Evolutionary conservation across 2,329 filamentous ascomycete genomes (phyloP).

Genomic region (Alternaria arbusti): DNA sequence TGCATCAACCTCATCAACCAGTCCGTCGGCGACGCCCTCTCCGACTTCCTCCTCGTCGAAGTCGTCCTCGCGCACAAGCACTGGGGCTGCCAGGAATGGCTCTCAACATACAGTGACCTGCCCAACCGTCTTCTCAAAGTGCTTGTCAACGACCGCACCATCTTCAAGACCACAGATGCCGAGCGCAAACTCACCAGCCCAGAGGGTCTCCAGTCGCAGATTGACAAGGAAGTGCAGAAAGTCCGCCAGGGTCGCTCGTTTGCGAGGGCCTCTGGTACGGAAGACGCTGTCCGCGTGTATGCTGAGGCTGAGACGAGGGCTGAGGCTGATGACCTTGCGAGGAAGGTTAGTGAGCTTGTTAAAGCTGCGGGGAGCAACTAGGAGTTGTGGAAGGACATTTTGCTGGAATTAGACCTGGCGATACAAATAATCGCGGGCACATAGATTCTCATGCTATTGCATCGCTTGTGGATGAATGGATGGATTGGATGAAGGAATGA

Average conservation of each 20-base stretch:
- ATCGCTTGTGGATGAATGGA: background rate
- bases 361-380: conserved; percentile 50
- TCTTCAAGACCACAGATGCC: conserved; percentile 90
- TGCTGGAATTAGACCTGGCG: too few species aligned
- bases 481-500: background rate
- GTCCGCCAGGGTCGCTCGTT: conserved; percentile 90
- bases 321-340: conserved; percentile 89
- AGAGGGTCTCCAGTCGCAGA: conserved; percentile 78
- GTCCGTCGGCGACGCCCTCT: conserved; percentile 94
- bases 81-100: conserved; percentile 91
- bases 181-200: conserved; percentile 87
- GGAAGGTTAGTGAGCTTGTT: conserved; percentile 79
- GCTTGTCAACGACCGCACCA: conserved; percentile 83
- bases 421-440: background rate
- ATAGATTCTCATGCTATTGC: background rate
- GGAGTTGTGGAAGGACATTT: too few species aligned
- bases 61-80: conserved; percentile 94
- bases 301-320: conserved; percentile 88
- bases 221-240: conserved; percentile 86
- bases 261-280: conserved; percentile 90
- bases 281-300: conserved; percentile 95
- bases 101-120: conserved; percentile 88
- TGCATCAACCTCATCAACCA: conserved; percentile 95
- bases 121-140: conserved; percentile 95
- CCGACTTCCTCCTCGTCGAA: conserved; percentile 94